Evolutionary conservation across 768 basidiomycete species (phyloP), one percentile per base, ranked within the genome.

Genomic region (Steccherinum ochraceum): DNA sequence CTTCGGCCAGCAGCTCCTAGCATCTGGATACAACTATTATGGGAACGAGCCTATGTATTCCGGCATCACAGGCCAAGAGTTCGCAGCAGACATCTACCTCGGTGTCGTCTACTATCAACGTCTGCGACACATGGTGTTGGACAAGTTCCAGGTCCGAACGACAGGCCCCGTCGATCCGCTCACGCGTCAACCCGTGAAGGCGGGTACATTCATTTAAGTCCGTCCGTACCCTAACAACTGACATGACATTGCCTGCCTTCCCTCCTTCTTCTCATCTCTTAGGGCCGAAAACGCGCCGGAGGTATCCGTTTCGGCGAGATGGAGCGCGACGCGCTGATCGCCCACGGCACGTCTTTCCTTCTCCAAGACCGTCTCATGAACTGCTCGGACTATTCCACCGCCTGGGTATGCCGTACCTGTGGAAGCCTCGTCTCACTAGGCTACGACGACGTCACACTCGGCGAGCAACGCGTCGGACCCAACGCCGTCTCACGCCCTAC

Each of bases 1-100:
- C 73, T 99, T 99, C 59, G 96, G 96, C 39, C 81, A 96, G 58
- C 96, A 99, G 64, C 83, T 99, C 18, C 72, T 83, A 40, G 87
- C 89, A 19, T 84, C 96, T 12, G 96, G 96, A 5, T 99, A 97
- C 76, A 98, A 97, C 68, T 99, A 97, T 68, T 90, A 95, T 64
- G 96, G 96, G 12, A 97, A 96, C 70, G 96, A 99, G 67, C 94
- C 96, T 4, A 99, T 99, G 96, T 99, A 99, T 68, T 97, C 95
- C 51, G 96, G 96, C 20, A 96, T 99, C 65, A 98, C 96, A 5
- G 96, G 96, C 13, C 81, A 98, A 69, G 96, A 99, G 70, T 99
- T 99, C 68, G 86, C 89, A 40, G 96, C 96, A 5, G 96, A 99
- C 67, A 99, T 99, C 62, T 99, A 98, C 69, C 80, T 98, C 56